Conservation (phyloP, 208 protist genomes). For the Trichomonas gallinae region DNA sequence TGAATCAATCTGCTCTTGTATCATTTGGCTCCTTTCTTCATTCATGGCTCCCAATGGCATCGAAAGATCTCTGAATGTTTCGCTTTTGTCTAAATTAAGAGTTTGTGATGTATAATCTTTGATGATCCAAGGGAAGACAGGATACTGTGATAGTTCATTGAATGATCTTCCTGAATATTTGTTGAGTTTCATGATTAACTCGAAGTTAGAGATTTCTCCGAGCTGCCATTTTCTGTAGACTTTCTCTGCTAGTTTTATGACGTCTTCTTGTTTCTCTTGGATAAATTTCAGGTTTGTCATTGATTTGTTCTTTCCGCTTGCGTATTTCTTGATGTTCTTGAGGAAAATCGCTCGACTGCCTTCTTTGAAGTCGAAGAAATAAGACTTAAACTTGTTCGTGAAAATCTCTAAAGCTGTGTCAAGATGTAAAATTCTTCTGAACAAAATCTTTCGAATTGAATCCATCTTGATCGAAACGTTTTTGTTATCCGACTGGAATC, state of each 20-base stretch:
- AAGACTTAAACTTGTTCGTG: not conserved
- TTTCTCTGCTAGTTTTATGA: not conserved
- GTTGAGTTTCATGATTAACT: not conserved
- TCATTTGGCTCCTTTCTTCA: not conserved
- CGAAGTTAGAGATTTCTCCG: not conserved
- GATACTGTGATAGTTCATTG: not conserved
- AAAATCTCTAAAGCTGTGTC: not conserved
- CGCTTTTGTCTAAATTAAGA: slow-evolving; percentile 32
- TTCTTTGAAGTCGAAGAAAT: not conserved
- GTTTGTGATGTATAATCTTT: slow-evolving; percentile 33
- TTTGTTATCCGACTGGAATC: not conserved
- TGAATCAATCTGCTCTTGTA: not conserved
- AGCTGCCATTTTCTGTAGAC: not conserved
- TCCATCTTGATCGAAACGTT: not conserved
- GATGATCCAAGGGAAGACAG: slow-evolving; percentile 43
- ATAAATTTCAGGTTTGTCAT: not conserved
- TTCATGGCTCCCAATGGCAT: slow-evolving; percentile 36
- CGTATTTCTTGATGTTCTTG: not conserved
- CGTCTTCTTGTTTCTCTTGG: not conserved
- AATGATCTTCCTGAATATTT: not conserved
- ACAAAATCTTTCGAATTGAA: not conserved
- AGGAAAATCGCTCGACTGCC: not conserved
- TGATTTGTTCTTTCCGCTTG: not conserved
- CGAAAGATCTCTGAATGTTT: slow-evolving; percentile 39
- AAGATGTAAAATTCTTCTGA: not conserved